Percentiles rank a stretch among this genome's conserved stretches.
Evolutionary conservation across 805 yeast genomes (phyloP).

Genomic region (Dipodascopsis uninucleata): DNA sequence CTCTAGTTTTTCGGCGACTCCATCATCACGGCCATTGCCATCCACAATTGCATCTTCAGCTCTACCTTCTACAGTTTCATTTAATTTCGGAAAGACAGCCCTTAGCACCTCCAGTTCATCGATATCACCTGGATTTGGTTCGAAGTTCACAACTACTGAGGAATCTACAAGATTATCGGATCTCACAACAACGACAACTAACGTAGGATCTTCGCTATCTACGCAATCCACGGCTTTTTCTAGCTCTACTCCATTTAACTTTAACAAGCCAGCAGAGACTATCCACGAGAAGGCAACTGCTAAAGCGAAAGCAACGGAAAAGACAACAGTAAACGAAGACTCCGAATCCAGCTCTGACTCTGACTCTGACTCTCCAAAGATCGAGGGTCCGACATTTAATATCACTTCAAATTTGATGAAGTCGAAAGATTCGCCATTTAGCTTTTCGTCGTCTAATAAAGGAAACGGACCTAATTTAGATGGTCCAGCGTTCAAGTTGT

Average conservation of each 20-base stretch:
- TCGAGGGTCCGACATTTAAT: constrained; percentile 14
- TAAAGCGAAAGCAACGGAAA: not conserved
- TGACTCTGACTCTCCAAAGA: constrained; percentile 5
- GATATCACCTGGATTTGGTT: not conserved
- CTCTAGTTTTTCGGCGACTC: not conserved
- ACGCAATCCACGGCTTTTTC: too few species aligned
- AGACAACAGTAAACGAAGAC: not conserved
- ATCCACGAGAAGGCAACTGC: constrained; percentile 1
- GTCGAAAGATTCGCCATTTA: constrained; percentile 7
- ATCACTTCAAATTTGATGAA: not conserved
- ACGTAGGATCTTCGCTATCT: not conserved
- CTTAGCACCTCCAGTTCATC: too few species aligned
- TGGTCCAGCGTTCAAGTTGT: constrained; percentile 14
- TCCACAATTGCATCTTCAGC: not conserved
- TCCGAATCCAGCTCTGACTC: not conserved
- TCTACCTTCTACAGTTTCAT: too few species aligned
- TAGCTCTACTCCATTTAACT: constrained; percentile 13
- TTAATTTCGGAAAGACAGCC: too few species aligned
- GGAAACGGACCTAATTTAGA: not conserved
- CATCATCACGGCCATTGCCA: not conserved
- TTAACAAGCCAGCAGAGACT: constrained; percentile 7
- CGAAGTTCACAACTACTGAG: not conserved
- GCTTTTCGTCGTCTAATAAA: not conserved
- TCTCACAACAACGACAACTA: not conserved
- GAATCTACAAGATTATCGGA: not conserved